Evolutionary conservation across 2,329 filamentous ascomycete genomes (phyloP).

Genomic region (Elsinoe necatrix): DNA sequence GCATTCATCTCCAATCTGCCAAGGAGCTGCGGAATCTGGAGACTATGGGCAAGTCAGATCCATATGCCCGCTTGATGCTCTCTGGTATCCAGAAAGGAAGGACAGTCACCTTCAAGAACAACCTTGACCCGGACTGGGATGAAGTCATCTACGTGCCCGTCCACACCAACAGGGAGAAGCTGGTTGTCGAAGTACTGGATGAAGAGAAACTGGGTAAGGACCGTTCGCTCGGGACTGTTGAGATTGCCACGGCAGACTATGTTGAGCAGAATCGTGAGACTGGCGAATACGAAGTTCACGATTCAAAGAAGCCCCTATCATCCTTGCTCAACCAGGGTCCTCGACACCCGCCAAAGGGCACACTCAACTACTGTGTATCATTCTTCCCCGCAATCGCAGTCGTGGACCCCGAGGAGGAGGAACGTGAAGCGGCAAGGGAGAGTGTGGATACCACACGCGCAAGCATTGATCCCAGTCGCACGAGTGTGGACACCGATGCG

Average conservation of each 20-base stretch:
- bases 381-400: constrained; percentile 89
- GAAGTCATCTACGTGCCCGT: constrained; percentile 92
- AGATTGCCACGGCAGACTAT: constrained; percentile 70
- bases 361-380: constrained; percentile 69
- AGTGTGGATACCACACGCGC: constrained; percentile 17
- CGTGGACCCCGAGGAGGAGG: constrained; percentile 79
- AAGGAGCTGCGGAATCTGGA: constrained; percentile 83
- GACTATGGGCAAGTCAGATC: constrained; percentile 92
- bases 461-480: constrained; percentile 20
- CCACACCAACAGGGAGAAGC: constrained; percentile 72
- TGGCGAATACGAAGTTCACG: constrained; percentile 73
- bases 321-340: constrained; percentile 66
- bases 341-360: constrained; percentile 67
- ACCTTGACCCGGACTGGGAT: constrained; percentile 90
- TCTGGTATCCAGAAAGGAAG: constrained; percentile 85
- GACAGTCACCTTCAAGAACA: constrained; percentile 93
- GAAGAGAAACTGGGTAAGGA: constrained; percentile 88
- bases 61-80: constrained; percentile 79
- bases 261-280: constrained; percentile 61
- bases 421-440: constrained; percentile 35
- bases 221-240: constrained; percentile 72
- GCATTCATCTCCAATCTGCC: constrained; percentile 81
- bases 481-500: constrained; percentile 18
- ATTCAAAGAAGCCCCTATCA: constrained; percentile 60
- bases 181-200: constrained; percentile 93